phyloP scores from a whole-genome alignment of 306 rosid genomes.

The Quillaja saponaria region DNA sequence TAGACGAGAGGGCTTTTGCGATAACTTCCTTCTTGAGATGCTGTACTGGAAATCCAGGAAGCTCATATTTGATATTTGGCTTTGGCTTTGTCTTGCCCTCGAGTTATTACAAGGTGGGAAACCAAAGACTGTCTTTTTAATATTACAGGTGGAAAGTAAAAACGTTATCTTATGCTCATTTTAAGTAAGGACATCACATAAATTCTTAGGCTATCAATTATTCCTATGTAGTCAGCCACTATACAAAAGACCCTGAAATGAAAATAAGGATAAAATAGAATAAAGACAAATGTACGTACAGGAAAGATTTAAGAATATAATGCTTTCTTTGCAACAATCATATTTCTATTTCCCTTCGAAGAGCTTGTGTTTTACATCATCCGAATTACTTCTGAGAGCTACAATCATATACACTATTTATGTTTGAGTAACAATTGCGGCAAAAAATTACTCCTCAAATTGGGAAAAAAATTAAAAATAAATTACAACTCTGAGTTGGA shows the following conservation, averaged over 20 bases:
- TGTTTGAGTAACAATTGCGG: constrained; percentile 12
- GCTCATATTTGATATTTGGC: constrained; percentile 43
- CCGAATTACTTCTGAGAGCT: constrained; percentile 13
- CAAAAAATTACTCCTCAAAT: constrained; percentile 45
- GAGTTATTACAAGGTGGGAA: constrained; percentile 8
- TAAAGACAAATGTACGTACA: constrained; percentile 18
- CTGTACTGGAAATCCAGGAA: constrained; percentile 81
- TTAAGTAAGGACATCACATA: constrained; percentile 1
- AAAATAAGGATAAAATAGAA: constrained; percentile 33
- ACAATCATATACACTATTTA: not conserved
- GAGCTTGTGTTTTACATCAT: constrained; percentile 13
- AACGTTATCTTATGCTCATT: not conserved
- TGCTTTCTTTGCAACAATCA: constrained; percentile 44
- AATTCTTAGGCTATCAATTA: constrained; percentile 26
- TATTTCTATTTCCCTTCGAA: constrained; percentile 22
- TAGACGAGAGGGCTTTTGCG: constrained; percentile 37
- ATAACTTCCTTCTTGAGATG: constrained; percentile 33
- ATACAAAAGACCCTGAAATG: constrained; percentile 40
- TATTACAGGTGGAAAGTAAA: constrained; percentile 1
- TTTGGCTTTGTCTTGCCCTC: constrained; percentile 21
- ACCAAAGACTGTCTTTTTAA: not conserved
- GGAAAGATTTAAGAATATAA: constrained; percentile 37
- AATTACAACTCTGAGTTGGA: constrained; percentile 25
- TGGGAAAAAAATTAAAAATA: too few species aligned
- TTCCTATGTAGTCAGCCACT: constrained; percentile 43